Base-by-base conservation (phyloP, 495 filamentous ascomycete genomes). In the Talaromyces thailandensis region DNA sequence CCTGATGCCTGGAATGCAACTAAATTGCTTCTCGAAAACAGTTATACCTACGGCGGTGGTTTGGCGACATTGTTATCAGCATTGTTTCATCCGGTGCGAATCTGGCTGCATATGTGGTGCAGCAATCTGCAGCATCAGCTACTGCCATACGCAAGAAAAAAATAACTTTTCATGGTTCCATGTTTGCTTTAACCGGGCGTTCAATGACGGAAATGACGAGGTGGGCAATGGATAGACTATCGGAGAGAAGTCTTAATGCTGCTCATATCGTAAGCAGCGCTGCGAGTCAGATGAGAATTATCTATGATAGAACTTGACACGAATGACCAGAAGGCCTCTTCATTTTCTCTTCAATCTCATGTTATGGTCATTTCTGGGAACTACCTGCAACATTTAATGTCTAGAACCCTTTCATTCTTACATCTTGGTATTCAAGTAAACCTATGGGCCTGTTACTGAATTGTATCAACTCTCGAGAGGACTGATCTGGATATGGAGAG, bases 1-100 rank as follows among this genome's bases (percentile, higher is more conserved):
- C 61, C 80, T 58, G 81, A 83, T 50, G 70, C 71, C 6, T 73
- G 78, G 61, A 79, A 81, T 62, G 73, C 73, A 35, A 79, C 80
- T 50, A 66, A 74, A 37, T 83, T 79, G 81, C 48, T 79, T 2
- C 70, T 73, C 51, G 68, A 71, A 4, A 57, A 80, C 61, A 67
- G 74, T 4, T 56, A 65, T 1, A 64, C 64, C 5, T 64, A 79
- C 21, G 73, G 71, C 2, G 72, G 74, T 11, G 68, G 75, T 43
- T 63, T n/a, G 69, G 72, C 1, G 68, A 68, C 8, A 62, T 83
- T 24, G 63, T 81, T 6, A 65, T 83, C 2, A 79, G 78, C 4
- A 80, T 80, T 1, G 73, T 76, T 9, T 82, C 80, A 0, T 75
- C 81, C 0, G 81, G 81, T 23, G 80, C 73, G 0, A 69, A 67